Percentiles rank a stretch among this genome's conserved stretches.
These are phyloP conservation scores for Leucocoprinus leucothites DNA, from an alignment of 768 basidiomycete genomes.

Conservation along the genomic window DNA sequence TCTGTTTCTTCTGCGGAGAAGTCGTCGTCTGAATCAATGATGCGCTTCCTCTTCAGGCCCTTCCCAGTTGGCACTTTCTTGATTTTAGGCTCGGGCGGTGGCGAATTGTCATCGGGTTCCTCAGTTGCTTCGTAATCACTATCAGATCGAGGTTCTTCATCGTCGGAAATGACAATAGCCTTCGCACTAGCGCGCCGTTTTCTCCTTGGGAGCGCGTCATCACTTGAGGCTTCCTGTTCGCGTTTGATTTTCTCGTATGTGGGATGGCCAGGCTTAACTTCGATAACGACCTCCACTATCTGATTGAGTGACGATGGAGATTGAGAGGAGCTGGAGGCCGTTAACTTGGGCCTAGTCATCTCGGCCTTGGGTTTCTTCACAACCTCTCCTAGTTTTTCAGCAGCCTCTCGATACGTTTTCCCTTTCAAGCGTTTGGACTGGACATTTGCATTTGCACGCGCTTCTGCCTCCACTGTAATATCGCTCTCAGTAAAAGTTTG, in stretches of 20 bases:
- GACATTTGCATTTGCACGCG: conserved; percentile 40
- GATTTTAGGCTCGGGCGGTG: conserved; percentile 22
- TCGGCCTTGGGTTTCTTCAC: conserved; percentile 15
- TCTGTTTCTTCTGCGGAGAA: conserved; percentile 14
- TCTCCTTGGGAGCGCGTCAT: conserved; percentile 33
- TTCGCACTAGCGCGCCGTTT: conserved; percentile 37
- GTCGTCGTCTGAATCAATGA: conserved; percentile 17
- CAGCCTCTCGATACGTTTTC: conserved; percentile 65
- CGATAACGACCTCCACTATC: conserved; percentile 59
- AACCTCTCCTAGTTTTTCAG: conserved; percentile 29
- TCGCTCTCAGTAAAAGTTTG: conserved; percentile 5
- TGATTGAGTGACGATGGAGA: conserved; percentile 32
- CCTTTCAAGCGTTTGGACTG: conserved; percentile 73
- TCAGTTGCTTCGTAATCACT: conserved; percentile 27
- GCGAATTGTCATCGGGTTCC: conserved; percentile 8
- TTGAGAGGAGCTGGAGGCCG: background rate
- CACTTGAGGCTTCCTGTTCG: conserved; percentile 33
- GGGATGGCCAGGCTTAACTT: conserved; percentile 22
- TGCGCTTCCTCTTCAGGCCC: conserved; percentile 8
- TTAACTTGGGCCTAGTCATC: background rate
- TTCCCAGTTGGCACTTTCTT: conserved; percentile 18
- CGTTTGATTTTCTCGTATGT: conserved; percentile 16
- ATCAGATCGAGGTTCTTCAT: conserved; percentile 30
- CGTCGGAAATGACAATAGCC: conserved; percentile 51
- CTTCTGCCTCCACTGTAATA: conserved; percentile 38